Evolutionary conservation across 352 stramenopile species (phyloP), one percentile per base, ranked within the genome.

Genomic region (Aphanomyces euteiches): DNA sequence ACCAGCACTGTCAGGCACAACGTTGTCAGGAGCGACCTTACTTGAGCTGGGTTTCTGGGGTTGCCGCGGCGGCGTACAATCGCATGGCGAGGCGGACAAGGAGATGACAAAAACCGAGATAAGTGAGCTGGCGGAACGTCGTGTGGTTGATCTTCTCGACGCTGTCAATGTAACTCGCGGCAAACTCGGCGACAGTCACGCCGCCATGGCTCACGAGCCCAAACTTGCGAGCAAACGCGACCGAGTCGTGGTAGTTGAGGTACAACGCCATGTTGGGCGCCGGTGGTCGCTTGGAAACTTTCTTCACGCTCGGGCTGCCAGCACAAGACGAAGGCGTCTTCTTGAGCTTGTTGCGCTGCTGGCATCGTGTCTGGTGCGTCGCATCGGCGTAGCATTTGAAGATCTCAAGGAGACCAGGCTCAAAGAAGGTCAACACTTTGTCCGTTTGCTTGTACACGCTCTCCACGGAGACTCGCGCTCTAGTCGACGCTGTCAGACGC

Each of bases 151-250:
- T 65, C 64, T 90, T 92, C 12, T 76, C 64, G 15, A 93, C 76
- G 60, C 82, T 86, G 74, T 91, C 85, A 67, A 91, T 87, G 73
- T 92, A 93, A 21, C 87, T 76, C 2, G 72, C 79, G 37, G 84
- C 78, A 60, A 92, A 93, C 73, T 90, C 83, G 68, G 84, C 91
- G 56, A 84, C 90, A 8, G 83, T 92, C 47, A 93, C 70, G 43
- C 90, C 83, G 1, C 83, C 81, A 59, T 88, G 81, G 12, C 81
- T 78, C n/a, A 91, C 90, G 60, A 93, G 75, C 34, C 84, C 85
- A 69, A 91, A 93, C 68, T 80, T 86, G 39, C 84, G 80, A 0
- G 78, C 79, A 58, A 88, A 91, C 45, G 82, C 73, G n/a, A 92
- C 74, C 64, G 80, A 81, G 66, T 92, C 81, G 47, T 74, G 68